Conservation (phyloP, 306 rosid species). For the Phaseolus lunatus region DNA sequence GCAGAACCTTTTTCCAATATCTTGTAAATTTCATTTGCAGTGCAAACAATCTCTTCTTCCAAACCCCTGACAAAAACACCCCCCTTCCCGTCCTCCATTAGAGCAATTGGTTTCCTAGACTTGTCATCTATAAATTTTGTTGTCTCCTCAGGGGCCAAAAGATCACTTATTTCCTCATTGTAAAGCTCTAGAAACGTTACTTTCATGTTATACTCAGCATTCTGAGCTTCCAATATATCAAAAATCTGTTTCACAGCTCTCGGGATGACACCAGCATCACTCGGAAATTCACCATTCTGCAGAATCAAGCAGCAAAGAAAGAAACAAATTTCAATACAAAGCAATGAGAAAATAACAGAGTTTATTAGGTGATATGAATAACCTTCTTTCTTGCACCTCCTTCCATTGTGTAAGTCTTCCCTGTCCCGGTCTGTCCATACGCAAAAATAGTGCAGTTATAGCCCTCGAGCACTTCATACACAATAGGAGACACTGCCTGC, state of each 20-base stretch:
- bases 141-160: conserved; percentile 90
- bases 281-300: conserved; percentile 98
- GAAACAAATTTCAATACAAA: conserved; percentile 16
- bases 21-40: conserved; percentile 97
- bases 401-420: conserved; percentile 99
- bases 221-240: conserved; percentile 95
- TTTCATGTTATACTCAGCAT: conserved; percentile 97
- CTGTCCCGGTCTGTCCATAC: conserved; percentile 98
- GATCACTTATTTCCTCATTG: conserved; percentile 96
- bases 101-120: conserved; percentile 95
- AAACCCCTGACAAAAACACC: conserved; percentile 97
- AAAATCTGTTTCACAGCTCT: conserved; percentile 96
- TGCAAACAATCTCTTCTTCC: conserved; percentile 99
- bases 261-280: conserved; percentile 98
- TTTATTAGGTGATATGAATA: conserved; percentile 3
- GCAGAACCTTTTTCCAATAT: conserved; percentile 98
- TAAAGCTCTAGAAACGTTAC: conserved; percentile 97
- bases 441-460: conserved; percentile 98
- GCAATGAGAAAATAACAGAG: conserved; percentile 17
- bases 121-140: conserved; percentile 87
- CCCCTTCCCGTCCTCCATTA: conserved; percentile 99
- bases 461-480: conserved; percentile 97
- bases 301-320: conserved; percentile 31
- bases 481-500: conserved; percentile 96
- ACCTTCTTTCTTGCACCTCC: conserved; percentile 99